Evolutionary conservation across 108 stramenopile species (phyloP), one percentile per base, ranked within the genome.

Genomic region (Cyclotella baltica): DNA sequence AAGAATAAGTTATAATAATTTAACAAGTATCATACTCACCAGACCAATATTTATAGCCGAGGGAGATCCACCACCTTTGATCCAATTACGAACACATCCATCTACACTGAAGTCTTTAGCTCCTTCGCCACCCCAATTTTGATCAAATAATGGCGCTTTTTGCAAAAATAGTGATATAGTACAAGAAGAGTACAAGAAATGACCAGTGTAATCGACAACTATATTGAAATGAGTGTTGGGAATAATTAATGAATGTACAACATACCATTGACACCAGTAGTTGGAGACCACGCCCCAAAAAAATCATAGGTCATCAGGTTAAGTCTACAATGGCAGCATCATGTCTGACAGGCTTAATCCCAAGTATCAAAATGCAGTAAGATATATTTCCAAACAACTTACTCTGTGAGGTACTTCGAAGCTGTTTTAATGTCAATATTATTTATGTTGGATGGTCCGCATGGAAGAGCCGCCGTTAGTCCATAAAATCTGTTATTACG

Each of bases 231-330:
- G 6, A 48, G 47, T 48, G n/a, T 48, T n/a, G n/a, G 11, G 55
- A 25, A n/a, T 25, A 1, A 0, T 11, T n/a, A 56, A 23, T 23
- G 20, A 20, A n/a, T 3, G 25, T 25, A 1, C 25, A 3, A 23
- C 55, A 25, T 56, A 56, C 55, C 64, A 51, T 81, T 81, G 9
- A 52, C 30, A 27, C 80, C 80, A 10, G 80, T 81, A 4, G 4
- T 36, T 10, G 78, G 71, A 29, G 20, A 22, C 80, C 68, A 70
- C 0, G 67, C 58, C 0, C 74, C 74, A 55, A 67, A 67, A 25
- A 81, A 70, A 35, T 81, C 78, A 62, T 75, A 81, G 0, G 80
- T 75, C 80, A 81, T 81, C 16, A 81, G 25, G 47, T 75, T 75
- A 6, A 81, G 30, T 25, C 40, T 43, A 13, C 13, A 43, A 43